A percentile compares a stretch with the other conserved stretches of the same genome.
phyloP scores from a whole-genome alignment of 176 grass and related monocot genomes.

The Pharus latifolius region DNA sequence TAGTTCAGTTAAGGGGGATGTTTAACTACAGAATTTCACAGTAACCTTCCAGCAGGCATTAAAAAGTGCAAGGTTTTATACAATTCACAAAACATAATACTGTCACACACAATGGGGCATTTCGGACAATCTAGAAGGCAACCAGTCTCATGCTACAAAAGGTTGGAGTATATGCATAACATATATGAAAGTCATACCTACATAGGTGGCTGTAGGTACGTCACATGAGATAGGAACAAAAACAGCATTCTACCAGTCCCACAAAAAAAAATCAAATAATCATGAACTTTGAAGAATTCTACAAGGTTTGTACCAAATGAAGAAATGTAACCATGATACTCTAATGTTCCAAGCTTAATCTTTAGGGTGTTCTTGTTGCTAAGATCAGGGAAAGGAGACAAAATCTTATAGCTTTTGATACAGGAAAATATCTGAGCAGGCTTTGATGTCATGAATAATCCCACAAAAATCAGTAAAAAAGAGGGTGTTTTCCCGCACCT shows the following conservation, averaged over 20 bases:
- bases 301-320: not conserved
- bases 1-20: not conserved
- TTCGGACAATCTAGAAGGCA: not conserved
- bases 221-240: not conserved
- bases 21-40: not conserved
- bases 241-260: not conserved
- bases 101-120: not conserved
- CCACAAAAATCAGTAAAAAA: not conserved
- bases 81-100: not conserved
- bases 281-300: not conserved
- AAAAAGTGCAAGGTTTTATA: not conserved
- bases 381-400: not conserved
- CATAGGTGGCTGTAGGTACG: not conserved
- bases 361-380: not conserved
- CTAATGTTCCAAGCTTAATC: not conserved
- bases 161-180: slow-evolving; percentile 2
- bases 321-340: not conserved
- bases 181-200: not conserved
- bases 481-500: slow-evolving; percentile 40
- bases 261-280: not conserved
- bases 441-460: not conserved
- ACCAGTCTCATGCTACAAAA: slow-evolving; percentile 3
- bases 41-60: not conserved
- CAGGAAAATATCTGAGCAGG: not conserved
- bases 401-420: not conserved